Evolutionary conservation across 257 asterid species (phyloP), one percentile per base, ranked within the genome.

Genomic region (Eucommia ulmoides): DNA sequence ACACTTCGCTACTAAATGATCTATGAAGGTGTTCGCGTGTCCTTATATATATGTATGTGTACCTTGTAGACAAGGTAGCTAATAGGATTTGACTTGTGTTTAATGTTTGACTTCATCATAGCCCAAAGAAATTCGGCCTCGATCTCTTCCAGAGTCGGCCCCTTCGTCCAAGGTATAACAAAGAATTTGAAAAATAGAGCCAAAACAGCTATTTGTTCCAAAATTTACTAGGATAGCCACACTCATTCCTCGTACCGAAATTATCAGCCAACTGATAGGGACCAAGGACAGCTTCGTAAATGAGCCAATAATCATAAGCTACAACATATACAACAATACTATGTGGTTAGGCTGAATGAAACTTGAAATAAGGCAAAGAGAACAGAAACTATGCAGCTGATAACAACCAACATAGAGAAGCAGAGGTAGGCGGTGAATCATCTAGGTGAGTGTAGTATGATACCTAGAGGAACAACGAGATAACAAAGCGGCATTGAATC

Each of bases 181-280:
- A 86, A 81, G 83, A 71, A 86, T 84, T 85, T 81, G 79, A 86
- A 91, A 35, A 81, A 19, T 51, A 91, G 71, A 0, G 98, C 65
- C 46, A 75, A 54, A 24, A 79, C 58, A 24, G 96, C 96, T 71
- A 91, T 91, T 91, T 47, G 95, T 68, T 0, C 87, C 93, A 45
- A 91, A 91, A 63, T 91, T 91, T 53, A 86, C 68, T 20, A 91
- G 85, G 57, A 81, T 96, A 24, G 96, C 93, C 41, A 91, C 63
- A 52, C 98, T 74, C 78, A 91, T 59, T 45, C 95, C 98, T 25
- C 94, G 75, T 38, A 85, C 96, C 1, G 96, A 86, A 49, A 91
- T 91, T 93, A 91, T 79, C 78, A 91, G 65, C 98, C 98, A 91
- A 56, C 98, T 96, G 56, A 91, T 83, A 12, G 98, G 98, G 55